Conservation (phyloP, 2,329 filamentous ascomycete genomes). For the Ophiostoma australiae region DNA sequence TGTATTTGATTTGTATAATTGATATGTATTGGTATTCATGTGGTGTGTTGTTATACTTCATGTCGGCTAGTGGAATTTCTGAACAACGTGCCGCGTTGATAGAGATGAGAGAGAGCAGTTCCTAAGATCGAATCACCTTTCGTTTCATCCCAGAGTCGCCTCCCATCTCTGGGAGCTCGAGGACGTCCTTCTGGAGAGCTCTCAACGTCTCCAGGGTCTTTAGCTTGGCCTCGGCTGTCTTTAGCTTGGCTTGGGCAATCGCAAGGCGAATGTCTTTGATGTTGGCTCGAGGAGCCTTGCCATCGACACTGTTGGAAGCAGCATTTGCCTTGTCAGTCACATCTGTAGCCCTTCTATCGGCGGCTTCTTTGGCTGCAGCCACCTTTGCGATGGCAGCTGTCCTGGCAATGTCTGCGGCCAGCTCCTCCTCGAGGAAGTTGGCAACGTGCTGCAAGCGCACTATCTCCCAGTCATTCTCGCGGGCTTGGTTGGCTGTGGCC, state of each 20-base stretch:
- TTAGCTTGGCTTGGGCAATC: background rate
- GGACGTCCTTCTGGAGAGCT: background rate
- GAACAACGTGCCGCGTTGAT: background rate
- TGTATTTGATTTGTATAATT: conserved; percentile 2
- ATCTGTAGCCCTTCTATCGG: background rate
- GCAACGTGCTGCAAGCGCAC: background rate
- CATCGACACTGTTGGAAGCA: background rate
- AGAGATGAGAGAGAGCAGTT: background rate
- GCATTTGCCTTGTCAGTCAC: too few species aligned
- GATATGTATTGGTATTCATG: background rate
- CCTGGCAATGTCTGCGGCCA: background rate
- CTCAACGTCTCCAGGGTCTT: background rate
- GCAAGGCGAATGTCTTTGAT: background rate
- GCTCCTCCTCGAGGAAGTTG: background rate
- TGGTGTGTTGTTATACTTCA: too few species aligned
- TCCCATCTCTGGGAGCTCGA: background rate
- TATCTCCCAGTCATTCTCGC: background rate
- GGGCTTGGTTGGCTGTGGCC: background rate
- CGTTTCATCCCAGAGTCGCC: background rate
- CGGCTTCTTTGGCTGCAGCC: background rate
- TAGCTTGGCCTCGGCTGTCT: background rate
- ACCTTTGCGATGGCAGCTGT: background rate
- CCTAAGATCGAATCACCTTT: background rate
- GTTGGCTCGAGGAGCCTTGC: background rate
- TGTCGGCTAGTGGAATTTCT: too few species aligned